Evolutionary conservation across 495 filamentous ascomycete species (phyloP).

Genomic region (Aspergillus campestris): DNA sequence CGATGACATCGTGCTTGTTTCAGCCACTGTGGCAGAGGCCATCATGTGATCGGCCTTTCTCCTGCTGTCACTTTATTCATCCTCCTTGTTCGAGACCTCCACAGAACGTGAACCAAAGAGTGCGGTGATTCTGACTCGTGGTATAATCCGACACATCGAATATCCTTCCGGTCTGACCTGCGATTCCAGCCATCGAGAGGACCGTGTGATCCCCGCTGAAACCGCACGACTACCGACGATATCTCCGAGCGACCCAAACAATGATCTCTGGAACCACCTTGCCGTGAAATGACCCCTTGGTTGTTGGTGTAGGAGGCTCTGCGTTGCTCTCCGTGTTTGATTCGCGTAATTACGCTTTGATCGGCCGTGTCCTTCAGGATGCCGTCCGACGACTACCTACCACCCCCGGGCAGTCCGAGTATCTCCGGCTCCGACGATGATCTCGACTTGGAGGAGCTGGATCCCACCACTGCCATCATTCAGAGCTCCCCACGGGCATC

Average conservation of each 20-base stretch:
- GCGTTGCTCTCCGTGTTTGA: constrained; percentile 6
- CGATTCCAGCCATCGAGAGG: too few species aligned
- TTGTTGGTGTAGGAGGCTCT: constrained; percentile 10
- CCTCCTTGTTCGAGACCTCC: constrained; percentile 7
- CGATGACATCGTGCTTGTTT: too few species aligned
- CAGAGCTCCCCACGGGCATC: constrained; percentile 29
- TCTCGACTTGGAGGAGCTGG: constrained; percentile 65
- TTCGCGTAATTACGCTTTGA: background rate
- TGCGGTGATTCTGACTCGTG: too few species aligned
- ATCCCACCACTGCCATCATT: constrained; percentile 42
- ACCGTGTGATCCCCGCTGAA: background rate
- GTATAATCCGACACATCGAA: too few species aligned
- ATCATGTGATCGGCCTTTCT: constrained; percentile 11
- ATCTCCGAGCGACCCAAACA: background rate
- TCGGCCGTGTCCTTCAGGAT: constrained; percentile 20
- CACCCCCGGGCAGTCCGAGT: constrained; percentile 23
- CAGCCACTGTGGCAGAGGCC: too few species aligned
- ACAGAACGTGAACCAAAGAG: background rate
- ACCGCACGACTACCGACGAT: too few species aligned
- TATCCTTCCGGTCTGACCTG: too few species aligned
- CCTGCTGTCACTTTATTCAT: constrained; percentile 7
- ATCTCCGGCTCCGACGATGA: constrained; percentile 44
- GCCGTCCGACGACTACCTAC: constrained; percentile 33
- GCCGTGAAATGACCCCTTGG: constrained; percentile 17
- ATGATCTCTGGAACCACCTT: constrained; percentile 17